Conservation (phyloP, 2,329 filamentous ascomycete genomes). For the Penicillium frequentans region DNA sequence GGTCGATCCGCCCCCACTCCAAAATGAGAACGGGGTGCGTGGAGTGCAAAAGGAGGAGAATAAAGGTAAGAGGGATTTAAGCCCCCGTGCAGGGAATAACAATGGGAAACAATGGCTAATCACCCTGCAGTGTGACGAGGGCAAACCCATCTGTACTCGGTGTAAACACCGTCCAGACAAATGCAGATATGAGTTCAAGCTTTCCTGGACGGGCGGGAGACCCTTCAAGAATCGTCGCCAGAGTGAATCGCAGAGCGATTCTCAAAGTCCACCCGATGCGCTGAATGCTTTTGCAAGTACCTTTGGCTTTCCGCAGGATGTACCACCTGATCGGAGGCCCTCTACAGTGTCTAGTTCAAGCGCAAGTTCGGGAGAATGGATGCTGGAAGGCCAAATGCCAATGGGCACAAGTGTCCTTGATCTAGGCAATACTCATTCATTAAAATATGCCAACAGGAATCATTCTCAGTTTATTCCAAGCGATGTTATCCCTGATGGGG, state of each 20-base stretch:
- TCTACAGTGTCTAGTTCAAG: not conserved
- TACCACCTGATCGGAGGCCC: not conserved
- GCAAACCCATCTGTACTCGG: conserved; percentile 3
- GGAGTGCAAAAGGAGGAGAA: conserved; percentile 8
- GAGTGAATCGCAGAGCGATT: not conserved
- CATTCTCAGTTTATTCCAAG: not conserved
- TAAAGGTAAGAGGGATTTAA: conserved; percentile 1
- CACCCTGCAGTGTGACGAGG: conserved; percentile 1
- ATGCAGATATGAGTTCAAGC: conserved; percentile 8
- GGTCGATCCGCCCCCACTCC: conserved; percentile 3
- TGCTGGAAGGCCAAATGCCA: not conserved
- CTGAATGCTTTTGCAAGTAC: not conserved
- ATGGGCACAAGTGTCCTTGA: not conserved
- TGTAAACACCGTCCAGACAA: conserved; percentile 9
- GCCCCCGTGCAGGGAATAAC: not conserved
- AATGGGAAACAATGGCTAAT: not conserved
- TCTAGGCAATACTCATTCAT: not conserved
- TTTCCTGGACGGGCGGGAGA: conserved; percentile 7
- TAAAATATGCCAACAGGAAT: not conserved
- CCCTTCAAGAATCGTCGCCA: conserved; percentile 4
- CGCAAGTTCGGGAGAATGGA: not conserved
- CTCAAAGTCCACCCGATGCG: not conserved
- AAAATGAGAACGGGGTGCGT: conserved; percentile 7
- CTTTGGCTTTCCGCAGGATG: not conserved
- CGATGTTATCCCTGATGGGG: not conserved